phyloP scores from a whole-genome alignment of 139 green algal genomes.

The Chlamydomonas schloesseri region DNA sequence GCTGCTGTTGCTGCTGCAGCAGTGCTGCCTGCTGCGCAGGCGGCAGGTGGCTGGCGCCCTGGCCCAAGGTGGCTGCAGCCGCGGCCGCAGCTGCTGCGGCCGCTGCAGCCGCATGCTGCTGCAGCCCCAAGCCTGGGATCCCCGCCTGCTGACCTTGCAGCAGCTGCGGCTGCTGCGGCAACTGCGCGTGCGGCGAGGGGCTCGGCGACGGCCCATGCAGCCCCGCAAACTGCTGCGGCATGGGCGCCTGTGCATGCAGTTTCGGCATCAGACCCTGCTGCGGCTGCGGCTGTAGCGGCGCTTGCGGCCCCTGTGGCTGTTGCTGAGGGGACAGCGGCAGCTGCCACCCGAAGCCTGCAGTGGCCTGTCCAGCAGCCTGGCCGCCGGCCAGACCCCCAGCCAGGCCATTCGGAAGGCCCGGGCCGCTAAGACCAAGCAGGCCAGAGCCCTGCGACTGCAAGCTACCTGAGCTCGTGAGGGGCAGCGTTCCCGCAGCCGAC shows the following conservation, averaged over 20 bases:
- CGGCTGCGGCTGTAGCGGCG: not conserved
- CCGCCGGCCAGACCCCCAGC: not conserved
- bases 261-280: not conserved
- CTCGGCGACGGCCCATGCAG: not conserved
- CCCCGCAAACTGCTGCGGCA: no score
- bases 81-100: not conserved
- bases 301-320: not conserved
- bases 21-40: no score
- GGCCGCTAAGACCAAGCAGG: not conserved
- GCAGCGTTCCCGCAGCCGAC: not conserved
- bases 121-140: not conserved
- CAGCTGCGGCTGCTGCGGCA: not conserved
- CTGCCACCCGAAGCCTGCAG: slow-evolving; percentile 39
- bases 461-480: not conserved
- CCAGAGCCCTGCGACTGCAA: slow-evolving; percentile 23
- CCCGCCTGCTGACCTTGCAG: not conserved
- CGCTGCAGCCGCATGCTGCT: not conserved
- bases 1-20: no score
- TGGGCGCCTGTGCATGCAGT: no score
- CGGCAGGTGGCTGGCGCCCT: no score
- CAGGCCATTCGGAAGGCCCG: no score
- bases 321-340: slow-evolving; percentile 28
- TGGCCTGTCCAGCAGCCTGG: slow-evolving; percentile 3
- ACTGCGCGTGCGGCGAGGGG: not conserved
- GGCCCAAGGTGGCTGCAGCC: not conserved